Evolutionary conservation across 1,284 basidiomycete genomes (phyloP), one percentile per base, ranked within the genome.

Genomic region (Ustilago hordei): DNA sequence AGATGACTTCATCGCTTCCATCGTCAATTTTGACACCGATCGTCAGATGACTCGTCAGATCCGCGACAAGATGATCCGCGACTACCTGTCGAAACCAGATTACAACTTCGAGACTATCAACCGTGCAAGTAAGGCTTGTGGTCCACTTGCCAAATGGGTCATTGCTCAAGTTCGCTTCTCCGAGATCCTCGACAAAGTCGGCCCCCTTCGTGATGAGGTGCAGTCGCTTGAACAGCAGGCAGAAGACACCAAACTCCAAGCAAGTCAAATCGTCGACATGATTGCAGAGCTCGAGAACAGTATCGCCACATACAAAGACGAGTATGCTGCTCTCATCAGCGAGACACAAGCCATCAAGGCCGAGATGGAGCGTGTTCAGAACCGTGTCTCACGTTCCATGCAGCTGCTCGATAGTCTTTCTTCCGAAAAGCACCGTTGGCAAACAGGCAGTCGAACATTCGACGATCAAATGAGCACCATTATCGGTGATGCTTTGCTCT

Each of bases 381-480:
- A 91, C 87, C 98, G 98, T 87, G 97, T 99, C 52, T 93, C 97
- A 81, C 92, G 97, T 69, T 97, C 95, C 85, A 95, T 99, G 92
- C 97, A 93, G 70, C 89, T 99, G 41, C 89, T 99, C 45, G 93
- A 93, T 83, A 97, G 95, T 87, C 89, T 99, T 80, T 97, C 95
- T 2, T 98, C 96, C 0, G 97, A 99, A 87, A 91, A 94, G 86
- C 90, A 90, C 55, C 92, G 97, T 75, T 99, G 97, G 97, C 95
- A 99, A 86, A 89, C 91, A 12, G 95, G 95, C 45, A 98, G 96
- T 86, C 92, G 92, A 64, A 96, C 95, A 0, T 99, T 99, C 86
- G 97, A 99, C 84, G 91, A 92, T 2, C 96, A 99, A 87, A 98
- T 99, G 95, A 93, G 94, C 85, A 99, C 98, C 43, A 96, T 99